A percentile compares a stretch with the other conserved stretches of the same genome.
Evolutionary conservation across 2,329 filamentous ascomycete species (phyloP).

Genomic region (Aspergillus unguis): DNA sequence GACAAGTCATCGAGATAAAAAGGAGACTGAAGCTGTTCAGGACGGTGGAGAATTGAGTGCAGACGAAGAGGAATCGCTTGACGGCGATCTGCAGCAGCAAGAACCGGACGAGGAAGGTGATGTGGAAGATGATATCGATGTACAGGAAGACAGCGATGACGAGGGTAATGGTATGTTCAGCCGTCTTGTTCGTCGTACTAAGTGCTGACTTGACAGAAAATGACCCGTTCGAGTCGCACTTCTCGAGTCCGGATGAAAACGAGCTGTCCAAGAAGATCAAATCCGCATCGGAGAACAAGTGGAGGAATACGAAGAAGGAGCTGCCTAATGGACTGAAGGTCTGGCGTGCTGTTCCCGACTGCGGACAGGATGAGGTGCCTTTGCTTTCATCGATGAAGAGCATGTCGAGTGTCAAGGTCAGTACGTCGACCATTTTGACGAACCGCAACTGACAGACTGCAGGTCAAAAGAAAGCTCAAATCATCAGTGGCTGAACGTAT

Average conservation of each 20-base stretch:
- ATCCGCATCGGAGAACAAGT: slow-evolving; percentile 47
- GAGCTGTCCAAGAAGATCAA: slow-evolving; percentile 53
- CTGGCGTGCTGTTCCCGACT: slow-evolving; percentile 30
- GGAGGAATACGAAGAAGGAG: slow-evolving; percentile 44
- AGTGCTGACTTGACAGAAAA: slow-evolving; percentile 34
- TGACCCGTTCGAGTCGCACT: slow-evolving; percentile 81
- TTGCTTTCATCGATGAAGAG: slow-evolving; percentile 31
- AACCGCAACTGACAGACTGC: slow-evolving; percentile 35
- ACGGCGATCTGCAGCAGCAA: slow-evolving; percentile 47
- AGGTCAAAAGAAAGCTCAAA: slow-evolving; percentile 69
- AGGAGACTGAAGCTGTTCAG: slow-evolving; percentile 23
- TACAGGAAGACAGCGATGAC: slow-evolving; percentile 31
- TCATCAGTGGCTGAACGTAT: slow-evolving; percentile 54
- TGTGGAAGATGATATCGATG: slow-evolving; percentile 35
- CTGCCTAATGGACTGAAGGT: slow-evolving; percentile 31
- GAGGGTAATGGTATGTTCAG: slow-evolving; percentile 31
- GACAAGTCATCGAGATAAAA: slow-evolving; percentile 38
- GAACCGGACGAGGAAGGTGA: slow-evolving; percentile 45
- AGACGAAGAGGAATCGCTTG: slow-evolving; percentile 36
- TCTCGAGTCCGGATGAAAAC: slow-evolving; percentile 64
- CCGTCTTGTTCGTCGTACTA: neutral
- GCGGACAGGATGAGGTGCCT: slow-evolving; percentile 22
- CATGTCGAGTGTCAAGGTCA: slow-evolving; percentile 37
- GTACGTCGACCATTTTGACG: neutral
- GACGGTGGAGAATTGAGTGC: slow-evolving; percentile 19